Percentiles rank a stretch among this genome's conserved stretches.
Evolutionary conservation across 495 filamentous ascomycete genomes (phyloP).

Genomic region (Lophium mytilinum): DNA sequence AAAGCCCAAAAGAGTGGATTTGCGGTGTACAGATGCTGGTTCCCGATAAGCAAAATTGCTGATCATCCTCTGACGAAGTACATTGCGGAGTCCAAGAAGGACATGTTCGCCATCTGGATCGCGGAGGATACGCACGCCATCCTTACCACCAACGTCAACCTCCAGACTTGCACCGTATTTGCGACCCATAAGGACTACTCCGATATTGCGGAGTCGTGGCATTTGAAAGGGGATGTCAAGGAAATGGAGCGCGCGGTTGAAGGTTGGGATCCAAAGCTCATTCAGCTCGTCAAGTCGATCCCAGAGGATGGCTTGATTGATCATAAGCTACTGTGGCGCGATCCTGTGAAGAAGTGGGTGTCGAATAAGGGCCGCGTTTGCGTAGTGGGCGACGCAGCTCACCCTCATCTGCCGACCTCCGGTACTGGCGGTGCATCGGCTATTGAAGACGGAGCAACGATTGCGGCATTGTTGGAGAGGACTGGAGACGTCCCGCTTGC

Average conservation of each 20-base stretch:
- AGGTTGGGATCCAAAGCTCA: slow-evolving; percentile 58
- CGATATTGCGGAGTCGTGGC: slow-evolving; percentile 59
- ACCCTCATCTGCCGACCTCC: slow-evolving; percentile 65
- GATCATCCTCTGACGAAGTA: neutral
- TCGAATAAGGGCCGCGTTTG: slow-evolving; percentile 50
- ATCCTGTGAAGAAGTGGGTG: slow-evolving; percentile 59
- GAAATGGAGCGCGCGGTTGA: slow-evolving; percentile 56
- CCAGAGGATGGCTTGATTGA: slow-evolving; percentile 53
- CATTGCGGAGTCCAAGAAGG: slow-evolving; percentile 37
- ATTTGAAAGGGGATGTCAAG: slow-evolving; percentile 50
- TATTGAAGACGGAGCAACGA: slow-evolving; percentile 61
- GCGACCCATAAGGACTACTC: slow-evolving; percentile 53
- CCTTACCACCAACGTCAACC: slow-evolving; percentile 37
- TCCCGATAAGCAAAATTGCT: slow-evolving; percentile 20
- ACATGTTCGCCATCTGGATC: slow-evolving; percentile 50
- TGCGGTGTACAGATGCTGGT: slow-evolving; percentile 54
- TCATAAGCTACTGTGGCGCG: slow-evolving; percentile 65
- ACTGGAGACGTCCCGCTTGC: slow-evolving; percentile 44
- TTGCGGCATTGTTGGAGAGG: slow-evolving; percentile 54
- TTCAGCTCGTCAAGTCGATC: slow-evolving; percentile 50
- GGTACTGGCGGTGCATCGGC: slow-evolving; percentile 66
- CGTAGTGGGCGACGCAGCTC: slow-evolving; percentile 62
- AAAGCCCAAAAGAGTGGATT: slow-evolving; percentile 53
- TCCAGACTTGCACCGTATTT: slow-evolving; percentile 57
- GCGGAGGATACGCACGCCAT: slow-evolving; percentile 44